A percentile compares a stretch with the other conserved stretches of the same genome.
Conservation (phyloP, 176 grass and related monocot species). For the barley (Hordeum vulgare) region MorexV3_pseudomolecules_assembly NC_058518.1:452920633-452921132, state of each 20-base stretch:
- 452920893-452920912: constrained; percentile 1
- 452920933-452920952: background rate
- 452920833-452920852: background rate
- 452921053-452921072: background rate
- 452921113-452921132: background rate
- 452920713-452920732: background rate
- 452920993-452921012: background rate
- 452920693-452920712: background rate
- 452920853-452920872: background rate
- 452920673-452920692: background rate
- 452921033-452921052: background rate
- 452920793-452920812: background rate
- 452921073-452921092: background rate
- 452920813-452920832: background rate
- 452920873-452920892: background rate
- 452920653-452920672: background rate
- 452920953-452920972: background rate
- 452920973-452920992: background rate
- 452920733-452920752: background rate
- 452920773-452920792: background rate
- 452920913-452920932: background rate
- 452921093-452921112: background rate
- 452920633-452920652: background rate
- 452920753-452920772: background rate
- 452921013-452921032: background rate